Evolutionary conservation across 2,329 filamentous ascomycete genomes (phyloP).

Genomic region (Fusarium avenaceum): DNA sequence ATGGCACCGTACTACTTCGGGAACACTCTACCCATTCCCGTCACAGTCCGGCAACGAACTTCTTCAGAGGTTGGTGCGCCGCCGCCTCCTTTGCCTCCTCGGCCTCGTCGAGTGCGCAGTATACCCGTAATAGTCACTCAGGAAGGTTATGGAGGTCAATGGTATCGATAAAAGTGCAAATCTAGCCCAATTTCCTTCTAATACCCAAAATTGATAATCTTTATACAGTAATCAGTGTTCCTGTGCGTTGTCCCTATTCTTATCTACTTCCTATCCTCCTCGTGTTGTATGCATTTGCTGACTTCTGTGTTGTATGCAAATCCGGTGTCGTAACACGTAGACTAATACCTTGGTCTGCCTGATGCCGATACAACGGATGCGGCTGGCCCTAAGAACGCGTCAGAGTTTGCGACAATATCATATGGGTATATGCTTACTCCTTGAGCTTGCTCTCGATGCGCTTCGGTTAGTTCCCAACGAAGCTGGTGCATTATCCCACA

Average conservation of each 20-base stretch:
- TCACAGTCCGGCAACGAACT: slow-evolving; percentile 25
- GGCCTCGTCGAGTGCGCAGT: slow-evolving; percentile 46
- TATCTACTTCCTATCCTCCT: background rate
- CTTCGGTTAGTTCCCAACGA: slow-evolving; percentile 37
- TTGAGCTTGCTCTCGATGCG: slow-evolving; percentile 39
- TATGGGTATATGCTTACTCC: slow-evolving; percentile 48
- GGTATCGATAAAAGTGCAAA: slow-evolving; percentile 39
- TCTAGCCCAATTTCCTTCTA: slow-evolving; percentile 32
- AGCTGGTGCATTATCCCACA: slow-evolving; percentile 50
- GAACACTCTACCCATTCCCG: slow-evolving; percentile 22
- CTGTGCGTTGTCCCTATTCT: slow-evolving; percentile 22
- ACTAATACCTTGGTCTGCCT: slow-evolving; percentile 38
- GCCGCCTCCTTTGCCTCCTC: slow-evolving; percentile 47
- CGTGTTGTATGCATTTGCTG: slow-evolving; percentile 12
- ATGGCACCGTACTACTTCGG: slow-evolving; percentile 28
- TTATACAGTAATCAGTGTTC: slow-evolving; percentile 30
- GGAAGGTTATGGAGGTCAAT: slow-evolving; percentile 42
- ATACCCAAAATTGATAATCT: slow-evolving; percentile 26
- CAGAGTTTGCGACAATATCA: slow-evolving; percentile 47
- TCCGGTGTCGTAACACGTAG: background rate
- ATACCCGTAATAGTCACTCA: slow-evolving; percentile 51
- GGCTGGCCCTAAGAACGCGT: slow-evolving; percentile 46
- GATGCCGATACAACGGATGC: slow-evolving; percentile 36
- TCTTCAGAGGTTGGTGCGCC: slow-evolving; percentile 44
- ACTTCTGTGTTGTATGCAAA: slow-evolving; percentile 17